Evolutionary conservation across 2,329 filamentous ascomycete genomes (phyloP).

Genomic region (Fusarium nelsonii): DNA sequence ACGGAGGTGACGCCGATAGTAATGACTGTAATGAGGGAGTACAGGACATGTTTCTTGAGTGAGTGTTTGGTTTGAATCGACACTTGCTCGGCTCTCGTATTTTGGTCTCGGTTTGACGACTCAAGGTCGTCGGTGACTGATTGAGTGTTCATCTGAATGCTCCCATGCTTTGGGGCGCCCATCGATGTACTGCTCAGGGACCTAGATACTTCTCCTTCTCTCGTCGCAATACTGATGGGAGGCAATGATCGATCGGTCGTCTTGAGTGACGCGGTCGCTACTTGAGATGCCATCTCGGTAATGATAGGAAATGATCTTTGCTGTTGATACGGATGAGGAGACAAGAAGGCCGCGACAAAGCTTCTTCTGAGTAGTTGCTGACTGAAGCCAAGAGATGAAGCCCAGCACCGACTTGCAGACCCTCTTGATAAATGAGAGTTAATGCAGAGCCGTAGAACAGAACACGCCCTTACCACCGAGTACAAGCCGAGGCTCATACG

Average conservation of each 20-base stretch:
- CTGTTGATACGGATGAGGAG: neutral
- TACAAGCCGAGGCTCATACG: constrained; percentile 2
- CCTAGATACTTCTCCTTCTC: neutral
- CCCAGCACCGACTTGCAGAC: constrained; percentile 1
- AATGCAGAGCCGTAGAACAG: neutral
- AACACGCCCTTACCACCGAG: neutral
- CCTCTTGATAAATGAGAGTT: neutral
- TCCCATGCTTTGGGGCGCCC: neutral
- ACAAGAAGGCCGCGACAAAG: neutral
- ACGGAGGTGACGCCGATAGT: constrained; percentile 2
- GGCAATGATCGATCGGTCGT: neutral
- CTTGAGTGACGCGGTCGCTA: neutral
- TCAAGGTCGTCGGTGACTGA: neutral
- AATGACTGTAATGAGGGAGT: constrained; percentile 21
- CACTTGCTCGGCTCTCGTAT: neutral
- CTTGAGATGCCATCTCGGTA: neutral
- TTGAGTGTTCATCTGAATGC: neutral
- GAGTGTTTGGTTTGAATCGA: neutral
- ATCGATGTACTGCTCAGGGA: neutral
- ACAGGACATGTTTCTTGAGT: constrained; percentile 25
- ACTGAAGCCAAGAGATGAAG: too few relatives aligned
- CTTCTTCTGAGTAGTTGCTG: neutral
- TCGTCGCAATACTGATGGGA: neutral
- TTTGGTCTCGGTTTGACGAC: too few relatives aligned
- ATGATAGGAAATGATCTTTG: neutral